Percentiles rank a stretch among this genome's conserved stretches.
phyloP scores from a whole-genome alignment of 2,329 filamentous ascomycete genomes.

The Orbilia ellipsospora region DNA sequence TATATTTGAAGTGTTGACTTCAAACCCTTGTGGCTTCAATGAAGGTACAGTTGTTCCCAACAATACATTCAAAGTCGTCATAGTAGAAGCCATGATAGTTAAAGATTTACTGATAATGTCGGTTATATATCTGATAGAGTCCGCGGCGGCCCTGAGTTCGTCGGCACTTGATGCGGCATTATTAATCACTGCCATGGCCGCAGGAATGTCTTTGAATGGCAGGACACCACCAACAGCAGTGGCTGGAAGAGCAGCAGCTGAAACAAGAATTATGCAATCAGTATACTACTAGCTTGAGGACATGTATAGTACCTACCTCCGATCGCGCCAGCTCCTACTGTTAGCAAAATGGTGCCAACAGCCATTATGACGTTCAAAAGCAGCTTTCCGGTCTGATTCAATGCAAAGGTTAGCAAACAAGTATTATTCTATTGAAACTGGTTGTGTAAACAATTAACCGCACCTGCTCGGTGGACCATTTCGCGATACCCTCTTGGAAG shows the following conservation, averaged over 20 bases:
- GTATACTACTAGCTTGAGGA: background rate
- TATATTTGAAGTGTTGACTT: conserved; percentile 24
- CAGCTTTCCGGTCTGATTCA: conserved; percentile 33
- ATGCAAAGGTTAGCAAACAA: background rate
- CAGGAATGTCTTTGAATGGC: conserved; percentile 21
- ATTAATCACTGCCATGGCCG: conserved; percentile 28
- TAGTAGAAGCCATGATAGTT: conserved; percentile 31
- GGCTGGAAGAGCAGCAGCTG: conserved; percentile 40
- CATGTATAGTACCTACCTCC: conserved; percentile 3
- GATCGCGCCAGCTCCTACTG: conserved; percentile 32
- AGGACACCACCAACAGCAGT: conserved; percentile 26
- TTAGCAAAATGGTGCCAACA: conserved; percentile 35
- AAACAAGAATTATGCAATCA: background rate
- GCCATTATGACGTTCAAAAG: conserved; percentile 34
- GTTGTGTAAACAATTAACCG: background rate
- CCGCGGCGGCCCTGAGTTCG: conserved; percentile 26
- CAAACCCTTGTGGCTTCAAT: conserved; percentile 39
- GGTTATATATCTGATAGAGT: conserved; percentile 41
- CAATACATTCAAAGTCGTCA: conserved; percentile 28
- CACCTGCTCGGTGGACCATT: conserved; percentile 46
- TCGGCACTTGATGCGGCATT: conserved; percentile 14
- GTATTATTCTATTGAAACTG: background rate
- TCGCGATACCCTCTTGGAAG: conserved; percentile 43
- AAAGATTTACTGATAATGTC: conserved; percentile 31
- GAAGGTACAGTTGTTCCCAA: conserved; percentile 30